Base-by-base conservation (phyloP, 2,329 filamentous ascomycete genomes). In the Penicillium sp. region DNA sequence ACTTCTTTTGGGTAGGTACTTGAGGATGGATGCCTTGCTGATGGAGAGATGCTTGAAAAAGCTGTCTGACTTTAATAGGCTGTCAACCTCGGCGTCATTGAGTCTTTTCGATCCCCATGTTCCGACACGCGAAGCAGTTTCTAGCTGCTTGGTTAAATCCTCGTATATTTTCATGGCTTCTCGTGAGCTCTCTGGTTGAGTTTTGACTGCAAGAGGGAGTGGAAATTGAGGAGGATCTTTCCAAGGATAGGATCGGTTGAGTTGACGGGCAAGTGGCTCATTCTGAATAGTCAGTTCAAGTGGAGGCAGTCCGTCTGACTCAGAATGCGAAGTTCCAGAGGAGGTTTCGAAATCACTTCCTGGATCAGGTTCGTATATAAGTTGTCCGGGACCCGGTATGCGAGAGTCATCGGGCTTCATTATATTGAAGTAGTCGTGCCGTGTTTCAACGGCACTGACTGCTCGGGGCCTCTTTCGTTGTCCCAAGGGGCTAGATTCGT, bases 101-200 rank as follows among this genome's bases (percentile, higher is more conserved):
- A 80, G 67, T 52, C 76, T 71, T 23, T 72, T 70, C 26, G 81
- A 82, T 21, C 81, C 81, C 66, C 81, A 77, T 9, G 82, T 84
- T 18, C 81, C 82, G 47, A 77, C 74, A 47, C 81, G 75, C 14
- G 82, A 84, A 46, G 77, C 74, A 8, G 76, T 77, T 51, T 84
- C 82, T 16, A 80, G 70, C 53, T 83, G 80, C 46, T 74, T 76
- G 3, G 78, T 78, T 49, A 77, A 74, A 61, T 74, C 70, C 30
- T 74, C 66, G 62, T 78, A 84, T 42, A 76, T 74, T 68, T 77
- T 73, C 65, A 83, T 83, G n/a, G 82, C 82, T 42, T 77, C 78
- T 62, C 76, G 81, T 0, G 82, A 81, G 8, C 74, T 82, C 42
- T 68, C 66, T n/a, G 81, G 81, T 59, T 83, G 81, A 59, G 67